phyloP scores from a whole-genome alignment of 164 flowering plant genomes.

The Stephania yunnanensis region DNA sequence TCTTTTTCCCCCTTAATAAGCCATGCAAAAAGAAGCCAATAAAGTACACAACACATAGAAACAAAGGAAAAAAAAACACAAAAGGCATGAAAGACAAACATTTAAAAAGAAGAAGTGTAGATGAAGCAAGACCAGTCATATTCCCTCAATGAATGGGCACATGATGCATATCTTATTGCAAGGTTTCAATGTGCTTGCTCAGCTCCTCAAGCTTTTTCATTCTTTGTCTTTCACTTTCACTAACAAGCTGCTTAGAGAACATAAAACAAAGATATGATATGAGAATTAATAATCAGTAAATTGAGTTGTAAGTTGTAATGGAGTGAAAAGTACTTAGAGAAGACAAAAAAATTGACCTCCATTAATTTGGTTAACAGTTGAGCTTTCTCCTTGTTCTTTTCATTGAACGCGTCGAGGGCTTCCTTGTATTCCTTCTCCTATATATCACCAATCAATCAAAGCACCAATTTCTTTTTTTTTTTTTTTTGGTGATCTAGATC shows the following conservation, averaged over 20 bases:
- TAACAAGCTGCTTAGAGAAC: conserved; percentile 47
- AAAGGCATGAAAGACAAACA: conserved; percentile 9
- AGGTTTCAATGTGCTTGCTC: conserved; percentile 60
- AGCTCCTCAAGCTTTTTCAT: conserved; percentile 87
- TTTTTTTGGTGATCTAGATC: not conserved
- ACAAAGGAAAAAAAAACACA: not conserved
- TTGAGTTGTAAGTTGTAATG: not conserved
- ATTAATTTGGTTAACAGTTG: conserved; percentile 61
- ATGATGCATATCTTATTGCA: conserved; percentile 19
- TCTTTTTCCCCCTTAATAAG: conserved; percentile 13
- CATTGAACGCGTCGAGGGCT: conserved; percentile 73
- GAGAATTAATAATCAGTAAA: not conserved
- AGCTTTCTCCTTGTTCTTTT: conserved; percentile 73
- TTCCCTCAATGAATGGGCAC: conserved; percentile 6
- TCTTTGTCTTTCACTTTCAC: conserved; percentile 78
- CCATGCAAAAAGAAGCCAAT: conserved; percentile 1
- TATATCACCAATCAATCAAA: not conserved
- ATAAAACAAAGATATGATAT: not conserved
- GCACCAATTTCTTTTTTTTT: not conserved
- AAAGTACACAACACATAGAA: conserved; percentile 4
- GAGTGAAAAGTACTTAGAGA: not conserved
- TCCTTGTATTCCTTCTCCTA: conserved; percentile 92
- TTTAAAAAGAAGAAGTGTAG: conserved; percentile 12
- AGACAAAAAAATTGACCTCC: conserved; percentile 32
- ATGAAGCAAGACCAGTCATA: conserved; percentile 19